Conservation (phyloP, 2,329 filamentous ascomycete genomes). For the Xylariales sp. region DNA sequence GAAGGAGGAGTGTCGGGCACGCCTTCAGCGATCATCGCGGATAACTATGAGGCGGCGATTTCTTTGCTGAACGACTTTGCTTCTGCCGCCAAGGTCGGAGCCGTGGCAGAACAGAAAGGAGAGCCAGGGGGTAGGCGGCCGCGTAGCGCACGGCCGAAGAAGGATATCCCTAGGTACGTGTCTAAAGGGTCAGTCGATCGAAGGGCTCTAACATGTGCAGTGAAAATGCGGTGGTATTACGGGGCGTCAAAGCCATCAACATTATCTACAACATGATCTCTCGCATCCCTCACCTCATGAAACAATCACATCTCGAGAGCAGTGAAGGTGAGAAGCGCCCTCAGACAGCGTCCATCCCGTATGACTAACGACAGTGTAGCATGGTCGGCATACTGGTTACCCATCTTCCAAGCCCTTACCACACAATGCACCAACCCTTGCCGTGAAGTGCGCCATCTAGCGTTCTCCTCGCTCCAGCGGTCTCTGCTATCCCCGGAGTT, state of each 20-base stretch:
- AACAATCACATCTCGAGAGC: constrained; percentile 86
- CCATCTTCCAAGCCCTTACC: constrained; percentile 84
- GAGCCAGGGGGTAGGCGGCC: constrained; percentile 41
- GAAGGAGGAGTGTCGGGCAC: constrained; percentile 69
- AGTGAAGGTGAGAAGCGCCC: constrained; percentile 62
- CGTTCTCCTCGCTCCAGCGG: constrained; percentile 80
- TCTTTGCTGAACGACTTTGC: constrained; percentile 85
- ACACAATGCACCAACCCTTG: constrained; percentile 92
- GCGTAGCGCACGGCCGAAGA: constrained; percentile 41
- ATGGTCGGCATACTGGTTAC: constrained; percentile 97
- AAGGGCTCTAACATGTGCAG: constrained; percentile 29
- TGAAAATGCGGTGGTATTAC: constrained; percentile 67
- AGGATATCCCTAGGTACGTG: constrained; percentile 50
- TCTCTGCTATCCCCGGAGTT: constrained; percentile 81
- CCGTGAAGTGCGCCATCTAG: constrained; percentile 84
- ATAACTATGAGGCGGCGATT: constrained; percentile 91
- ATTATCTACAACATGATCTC: constrained; percentile 78
- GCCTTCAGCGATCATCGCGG: constrained; percentile 82
- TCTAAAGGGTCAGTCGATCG: background rate
- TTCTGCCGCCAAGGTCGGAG: constrained; percentile 70
- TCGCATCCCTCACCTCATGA: constrained; percentile 80
- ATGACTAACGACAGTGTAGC: constrained; percentile 46
- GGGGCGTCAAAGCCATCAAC: constrained; percentile 75
- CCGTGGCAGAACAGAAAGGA: constrained; percentile 61
- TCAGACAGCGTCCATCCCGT: background rate